Conservation (phyloP, 2,329 filamentous ascomycete genomes). For the Colletotrichum graminicola region DNA sequence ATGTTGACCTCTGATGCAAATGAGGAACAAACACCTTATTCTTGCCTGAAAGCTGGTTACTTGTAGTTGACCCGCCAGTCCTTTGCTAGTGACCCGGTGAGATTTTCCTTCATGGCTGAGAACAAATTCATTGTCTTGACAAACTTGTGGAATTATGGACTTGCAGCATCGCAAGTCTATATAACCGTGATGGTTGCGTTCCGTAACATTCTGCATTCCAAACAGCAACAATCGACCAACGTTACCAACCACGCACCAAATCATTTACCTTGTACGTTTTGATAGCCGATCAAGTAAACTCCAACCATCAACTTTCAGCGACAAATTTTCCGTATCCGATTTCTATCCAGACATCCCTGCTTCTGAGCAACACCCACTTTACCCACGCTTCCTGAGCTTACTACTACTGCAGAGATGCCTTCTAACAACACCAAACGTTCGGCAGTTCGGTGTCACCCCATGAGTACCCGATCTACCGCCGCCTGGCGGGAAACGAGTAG, state of each 20-base stretch:
- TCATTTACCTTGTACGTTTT: not conserved
- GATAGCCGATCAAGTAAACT: not conserved
- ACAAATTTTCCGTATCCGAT: not conserved
- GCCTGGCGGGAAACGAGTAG: not conserved
- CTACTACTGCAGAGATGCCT: not conserved
- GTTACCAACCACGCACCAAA: not conserved
- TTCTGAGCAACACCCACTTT: not conserved
- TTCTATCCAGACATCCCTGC: accelerated
- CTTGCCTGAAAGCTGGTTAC: not conserved
- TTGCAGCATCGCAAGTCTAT: not conserved
- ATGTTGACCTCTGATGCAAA: too few species aligned
- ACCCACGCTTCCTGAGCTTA: too few species aligned
- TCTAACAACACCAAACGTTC: not conserved
- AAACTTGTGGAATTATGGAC: too few species aligned
- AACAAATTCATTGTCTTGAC: not conserved
- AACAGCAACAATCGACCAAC: not conserved
- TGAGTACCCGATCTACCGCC: not conserved
- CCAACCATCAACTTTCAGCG: not conserved
- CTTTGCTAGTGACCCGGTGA: not conserved
- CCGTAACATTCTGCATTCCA: not conserved
- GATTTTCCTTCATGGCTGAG: not conserved
- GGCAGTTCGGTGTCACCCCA: not conserved
- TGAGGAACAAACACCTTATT: not conserved
- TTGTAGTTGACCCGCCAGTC: not conserved
- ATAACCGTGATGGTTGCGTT: not conserved